Evolutionary conservation across 108 stramenopile species (phyloP), one percentile per base, ranked within the genome.

Genomic region (Parietichytrium sp.): DNA sequence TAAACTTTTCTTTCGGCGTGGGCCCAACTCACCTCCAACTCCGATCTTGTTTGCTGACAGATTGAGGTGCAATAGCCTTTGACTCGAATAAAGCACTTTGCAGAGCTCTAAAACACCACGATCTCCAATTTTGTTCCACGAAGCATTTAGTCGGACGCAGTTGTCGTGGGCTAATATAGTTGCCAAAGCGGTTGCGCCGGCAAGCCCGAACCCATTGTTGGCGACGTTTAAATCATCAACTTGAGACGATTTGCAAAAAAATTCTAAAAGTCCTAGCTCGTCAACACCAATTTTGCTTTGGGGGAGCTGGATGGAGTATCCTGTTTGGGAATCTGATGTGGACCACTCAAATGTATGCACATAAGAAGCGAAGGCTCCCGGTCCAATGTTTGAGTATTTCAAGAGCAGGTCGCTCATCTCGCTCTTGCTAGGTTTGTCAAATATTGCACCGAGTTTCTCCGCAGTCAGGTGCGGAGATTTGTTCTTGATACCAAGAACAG

Each of bases 81-180:
- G 10, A 20, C 61, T 33, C 29, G 1, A 0, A 27, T 33, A 6
- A 25, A 72, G 6, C 7, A 6, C 10, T 6, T 33, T 42, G 12
- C 61, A 33, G 2, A 72, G 36, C 20, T 33, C 61, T 16, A 33
- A 42, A 6, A 42, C 61, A 6, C 61, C 61, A 20, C 61, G 61
- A 7, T n/a, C 29, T 42, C 61, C 61, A 72, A 72, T 45, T n/a
- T 33, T 12, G 42, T 72, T 72, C 61, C 61, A 72, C n/a, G 61
- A 31, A 7, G 61, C 61, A 12, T 23, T 27, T 1, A 72, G 20
- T 10, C 20, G 61, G 15, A 72, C 29, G 20, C 61, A 72, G 8
- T 33, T n/a, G 61, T 72, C 61, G 3, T 23, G 20, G 42, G 38
- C 38, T n/a, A 72, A 42, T 1, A 72, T 72, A 6, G 36, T 72